A percentile compares a stretch with the other conserved stretches of the same genome.
phyloP scores from a whole-genome alignment of 164 flowering plant genomes.

The Liriodendron chinense region DNA sequence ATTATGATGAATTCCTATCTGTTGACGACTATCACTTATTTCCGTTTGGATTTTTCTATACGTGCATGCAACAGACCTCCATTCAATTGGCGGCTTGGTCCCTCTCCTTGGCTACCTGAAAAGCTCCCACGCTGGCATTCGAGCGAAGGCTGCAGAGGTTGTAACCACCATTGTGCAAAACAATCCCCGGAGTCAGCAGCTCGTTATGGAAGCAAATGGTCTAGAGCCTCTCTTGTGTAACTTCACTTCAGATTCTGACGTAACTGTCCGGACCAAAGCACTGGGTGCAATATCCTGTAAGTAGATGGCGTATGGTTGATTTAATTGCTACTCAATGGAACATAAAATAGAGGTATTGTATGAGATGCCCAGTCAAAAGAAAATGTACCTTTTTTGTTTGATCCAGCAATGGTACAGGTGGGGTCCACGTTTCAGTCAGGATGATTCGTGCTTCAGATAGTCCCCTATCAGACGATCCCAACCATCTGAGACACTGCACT shows the following conservation, averaged over 20 bases:
- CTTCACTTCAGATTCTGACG: slow-evolving; percentile 81
- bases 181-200: slow-evolving; percentile 84
- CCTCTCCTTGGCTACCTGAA: slow-evolving; percentile 77
- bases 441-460: no score
- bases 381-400: no score
- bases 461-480: no score
- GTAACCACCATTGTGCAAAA: slow-evolving; percentile 92
- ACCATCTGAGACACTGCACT: background rate
- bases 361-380: no score
- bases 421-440: background rate
- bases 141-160: slow-evolving; percentile 95
- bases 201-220: slow-evolving; percentile 98
- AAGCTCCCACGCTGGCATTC: slow-evolving; percentile 69
- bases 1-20: background rate
- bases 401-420: no score
- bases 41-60: background rate
- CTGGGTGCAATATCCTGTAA: slow-evolving; percentile 96
- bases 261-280: slow-evolving; percentile 72
- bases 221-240: slow-evolving; percentile 68
- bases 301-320: slow-evolving; percentile 14
- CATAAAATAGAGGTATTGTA: no score
- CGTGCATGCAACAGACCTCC: slow-evolving; percentile 51
- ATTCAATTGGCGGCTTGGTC: slow-evolving; percentile 86
- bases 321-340: background rate
- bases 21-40: background rate